These are phyloP conservation scores for Neolecta irregularis DNA, from an alignment of 1,139 yeast genomes.

Conservation along the genomic window DNA sequence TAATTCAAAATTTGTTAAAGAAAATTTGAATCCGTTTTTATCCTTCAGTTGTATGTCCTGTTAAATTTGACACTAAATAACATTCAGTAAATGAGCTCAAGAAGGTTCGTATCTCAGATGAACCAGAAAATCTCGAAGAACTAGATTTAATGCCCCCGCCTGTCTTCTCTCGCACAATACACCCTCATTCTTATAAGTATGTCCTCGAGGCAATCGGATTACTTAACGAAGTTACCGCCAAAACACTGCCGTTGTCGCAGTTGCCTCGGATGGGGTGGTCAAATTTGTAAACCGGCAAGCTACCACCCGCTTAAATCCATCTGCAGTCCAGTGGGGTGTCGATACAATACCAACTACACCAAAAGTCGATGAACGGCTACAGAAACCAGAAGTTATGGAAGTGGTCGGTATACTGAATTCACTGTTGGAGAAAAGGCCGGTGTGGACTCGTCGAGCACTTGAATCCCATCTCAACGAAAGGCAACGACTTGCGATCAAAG, in stretches of 20 bases:
- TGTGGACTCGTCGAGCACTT: conserved; percentile 74
- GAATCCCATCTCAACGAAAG: conserved; percentile 37
- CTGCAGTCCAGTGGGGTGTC: conserved; percentile 9
- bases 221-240: conserved; percentile 29
- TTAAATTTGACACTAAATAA: not conserved
- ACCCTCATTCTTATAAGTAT: conserved; percentile 55
- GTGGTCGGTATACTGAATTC: conserved; percentile 38
- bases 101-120: conserved; percentile 23
- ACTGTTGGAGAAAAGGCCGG: conserved; percentile 56
- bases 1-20: conserved; percentile 37
- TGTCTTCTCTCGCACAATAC: conserved; percentile 53
- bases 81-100: conserved; percentile 23
- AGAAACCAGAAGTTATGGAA: conserved; percentile 26
- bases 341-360: conserved; percentile 30
- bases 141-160: conserved; percentile 80
- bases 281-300: conserved; percentile 4
- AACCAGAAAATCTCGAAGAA: conserved; percentile 28
- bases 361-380: too few species aligned
- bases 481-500: conserved; percentile 36
- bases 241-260: conserved; percentile 38
- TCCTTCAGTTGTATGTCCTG: too few species aligned
- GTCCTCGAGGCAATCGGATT: not conserved
- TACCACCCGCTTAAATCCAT: conserved; percentile 6
- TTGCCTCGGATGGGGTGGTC: conserved; percentile 17
- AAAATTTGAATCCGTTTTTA: conserved; percentile 30